Evolutionary conservation across 2,329 filamentous ascomycete species (phyloP).

Genomic region (Bimuria novae-zelandiae): DNA sequence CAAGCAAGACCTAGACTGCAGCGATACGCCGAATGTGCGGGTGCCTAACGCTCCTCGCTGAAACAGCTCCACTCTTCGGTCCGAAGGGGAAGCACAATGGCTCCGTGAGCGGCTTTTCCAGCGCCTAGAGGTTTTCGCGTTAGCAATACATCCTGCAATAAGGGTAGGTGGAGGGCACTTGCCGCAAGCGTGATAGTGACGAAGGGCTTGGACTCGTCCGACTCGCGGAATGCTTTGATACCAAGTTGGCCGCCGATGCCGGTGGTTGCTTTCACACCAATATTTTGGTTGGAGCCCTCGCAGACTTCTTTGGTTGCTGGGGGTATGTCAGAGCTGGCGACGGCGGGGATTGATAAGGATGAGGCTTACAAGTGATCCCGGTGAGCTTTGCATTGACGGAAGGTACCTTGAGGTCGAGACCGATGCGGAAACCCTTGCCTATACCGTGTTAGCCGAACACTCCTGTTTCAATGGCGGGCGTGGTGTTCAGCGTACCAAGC

Average conservation of each 20-base stretch:
- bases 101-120: slow-evolving; percentile 18
- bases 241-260: slow-evolving; percentile 17
- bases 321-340: slow-evolving; percentile 5
- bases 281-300: slow-evolving; percentile 12
- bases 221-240: slow-evolving; percentile 15
- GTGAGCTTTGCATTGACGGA: slow-evolving; percentile 19
- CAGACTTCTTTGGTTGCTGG: slow-evolving; percentile 20
- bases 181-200: slow-evolving; percentile 21
- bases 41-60: neutral
- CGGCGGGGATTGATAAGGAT: neutral
- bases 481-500: slow-evolving; percentile 4
- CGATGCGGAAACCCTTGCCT: slow-evolving; percentile 20
- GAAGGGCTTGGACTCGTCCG: slow-evolving; percentile 16
- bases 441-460: slow-evolving; percentile 1
- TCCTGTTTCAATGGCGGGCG: neutral
- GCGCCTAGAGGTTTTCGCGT: neutral
- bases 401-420: slow-evolving; percentile 21
- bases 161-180: neutral
- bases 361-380: slow-evolving; percentile 17
- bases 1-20: neutral
- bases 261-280: slow-evolving; percentile 15
- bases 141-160: neutral
- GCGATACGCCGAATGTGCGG: neutral
- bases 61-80: neutral
- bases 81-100: slow-evolving; percentile 19